phyloP scores from a whole-genome alignment of 495 filamentous ascomycete genomes.

The Pseudoneurospora amorphoporcata region DNA sequence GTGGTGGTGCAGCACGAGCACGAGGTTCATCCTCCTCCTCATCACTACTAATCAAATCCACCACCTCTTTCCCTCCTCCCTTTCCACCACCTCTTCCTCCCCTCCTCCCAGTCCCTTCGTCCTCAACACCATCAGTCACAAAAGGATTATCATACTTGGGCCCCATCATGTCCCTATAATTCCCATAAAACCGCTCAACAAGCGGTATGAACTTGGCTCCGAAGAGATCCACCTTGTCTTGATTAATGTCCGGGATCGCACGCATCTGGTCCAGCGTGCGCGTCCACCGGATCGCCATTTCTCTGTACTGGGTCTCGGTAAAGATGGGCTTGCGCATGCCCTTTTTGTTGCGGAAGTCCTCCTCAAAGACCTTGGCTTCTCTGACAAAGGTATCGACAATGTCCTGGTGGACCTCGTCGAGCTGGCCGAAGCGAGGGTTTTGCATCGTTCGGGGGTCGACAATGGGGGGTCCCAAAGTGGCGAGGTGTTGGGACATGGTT shows the following conservation, averaged over 20 bases:
- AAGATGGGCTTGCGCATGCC: slow-evolving; percentile 58
- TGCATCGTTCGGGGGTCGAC: background rate
- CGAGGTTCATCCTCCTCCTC: background rate
- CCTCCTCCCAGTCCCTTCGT: background rate
- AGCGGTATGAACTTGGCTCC: slow-evolving; percentile 58
- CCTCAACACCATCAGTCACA: background rate
- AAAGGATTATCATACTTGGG: background rate
- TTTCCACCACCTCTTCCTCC: background rate
- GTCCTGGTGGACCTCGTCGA: slow-evolving; percentile 37
- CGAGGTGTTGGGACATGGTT: background rate
- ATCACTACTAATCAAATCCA: background rate
- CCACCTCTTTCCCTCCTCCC: background rate
- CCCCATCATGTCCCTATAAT: slow-evolving; percentile 51
- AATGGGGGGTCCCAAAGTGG: background rate
- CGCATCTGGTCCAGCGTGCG: slow-evolving; percentile 49
- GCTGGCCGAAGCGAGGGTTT: slow-evolving; percentile 28
- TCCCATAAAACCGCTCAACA: slow-evolving; percentile 41
- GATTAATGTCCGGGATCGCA: slow-evolving; percentile 57
- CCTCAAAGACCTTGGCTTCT: slow-evolving; percentile 56
- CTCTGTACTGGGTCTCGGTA: slow-evolving; percentile 63
- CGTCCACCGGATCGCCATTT: slow-evolving; percentile 74
- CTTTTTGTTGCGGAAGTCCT: slow-evolving; percentile 54
- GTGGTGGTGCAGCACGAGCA: background rate
- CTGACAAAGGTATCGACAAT: slow-evolving; percentile 56
- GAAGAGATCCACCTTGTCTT: slow-evolving; percentile 58